These are phyloP conservation scores for Hsuehochloa calcarea DNA, from an alignment of 176 grass and related monocot species.

Conservation along the genomic window DNA sequence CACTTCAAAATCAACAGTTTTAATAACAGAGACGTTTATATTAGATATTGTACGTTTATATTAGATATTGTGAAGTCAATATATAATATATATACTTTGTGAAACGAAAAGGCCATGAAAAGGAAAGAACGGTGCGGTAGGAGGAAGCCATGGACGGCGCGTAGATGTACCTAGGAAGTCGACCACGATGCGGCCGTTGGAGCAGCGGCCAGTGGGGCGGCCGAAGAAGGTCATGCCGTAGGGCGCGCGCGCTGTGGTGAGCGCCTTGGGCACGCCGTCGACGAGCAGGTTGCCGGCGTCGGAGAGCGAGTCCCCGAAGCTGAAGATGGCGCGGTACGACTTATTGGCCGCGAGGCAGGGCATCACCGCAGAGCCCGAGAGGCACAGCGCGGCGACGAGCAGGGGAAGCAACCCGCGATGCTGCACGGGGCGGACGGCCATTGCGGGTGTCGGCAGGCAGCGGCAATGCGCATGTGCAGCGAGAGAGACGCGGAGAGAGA, in stretches of 20 bases:
- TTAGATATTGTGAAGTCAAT: not conserved
- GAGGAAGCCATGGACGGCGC: conserved; percentile 8
- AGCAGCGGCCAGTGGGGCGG: conserved; percentile 66
- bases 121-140: not conserved
- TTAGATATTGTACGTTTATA: too few relatives aligned
- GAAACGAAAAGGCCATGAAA: not conserved
- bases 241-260: conserved; percentile 51
- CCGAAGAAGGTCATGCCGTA: conserved; percentile 67
- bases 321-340: conserved; percentile 64
- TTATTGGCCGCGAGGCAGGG: conserved; percentile 28
- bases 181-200: conserved; percentile 63
- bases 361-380: not conserved
- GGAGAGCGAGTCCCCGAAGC: conserved; percentile 76
- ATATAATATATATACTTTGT: not conserved
- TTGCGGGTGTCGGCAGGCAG: conserved; percentile 41
- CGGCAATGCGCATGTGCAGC: conserved; percentile 25
- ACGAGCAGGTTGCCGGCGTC: conserved; percentile 72
- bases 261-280: conserved; percentile 41
- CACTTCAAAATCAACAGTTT: conserved; percentile 30
- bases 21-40: not conserved
- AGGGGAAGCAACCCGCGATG: not conserved
- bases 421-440: not conserved
- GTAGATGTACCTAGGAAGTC: conserved; percentile 61
- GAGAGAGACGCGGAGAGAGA: not conserved
- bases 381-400: not conserved